Percentiles rank a stretch among this genome's conserved stretches.
These are phyloP conservation scores for Mrakia gelida DNA, from an alignment of 768 basidiomycete species.

Conservation along the genomic window DNA sequence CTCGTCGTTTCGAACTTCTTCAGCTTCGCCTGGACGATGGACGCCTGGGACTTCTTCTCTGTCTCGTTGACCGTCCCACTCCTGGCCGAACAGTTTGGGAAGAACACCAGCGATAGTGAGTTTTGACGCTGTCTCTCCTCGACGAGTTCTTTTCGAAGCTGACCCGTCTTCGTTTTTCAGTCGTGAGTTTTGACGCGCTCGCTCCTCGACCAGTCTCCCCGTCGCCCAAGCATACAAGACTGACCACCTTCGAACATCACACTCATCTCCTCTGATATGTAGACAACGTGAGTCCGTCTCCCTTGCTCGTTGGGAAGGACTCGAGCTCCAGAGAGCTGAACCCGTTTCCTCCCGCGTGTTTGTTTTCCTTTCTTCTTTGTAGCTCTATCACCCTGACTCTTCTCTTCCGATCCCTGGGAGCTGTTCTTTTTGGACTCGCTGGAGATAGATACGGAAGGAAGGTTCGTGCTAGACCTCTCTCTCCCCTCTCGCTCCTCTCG, in stretches of 20 bases:
- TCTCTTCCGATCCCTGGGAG: constrained; percentile 70
- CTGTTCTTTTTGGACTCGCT: constrained; percentile 65
- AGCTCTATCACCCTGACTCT: constrained; percentile 86
- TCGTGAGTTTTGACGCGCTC: no score
- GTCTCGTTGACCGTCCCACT: constrained; percentile 48
- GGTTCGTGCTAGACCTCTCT: background rate
- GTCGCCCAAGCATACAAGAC: background rate
- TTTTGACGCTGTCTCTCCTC: no score
- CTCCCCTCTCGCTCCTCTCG: background rate
- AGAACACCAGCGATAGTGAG: constrained; percentile 25
- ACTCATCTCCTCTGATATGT: background rate
- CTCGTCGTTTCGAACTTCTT: background rate
- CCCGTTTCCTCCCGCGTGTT: constrained; percentile 37
- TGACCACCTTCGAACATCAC: constrained; percentile 26
- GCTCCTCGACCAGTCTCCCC: background rate
- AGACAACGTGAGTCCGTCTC: background rate
- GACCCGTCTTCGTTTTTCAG: background rate
- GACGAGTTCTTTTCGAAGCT: no score
- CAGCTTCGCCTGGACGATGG: constrained; percentile 4
- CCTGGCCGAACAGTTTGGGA: constrained; percentile 41
- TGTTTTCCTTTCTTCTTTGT: constrained; percentile 47
- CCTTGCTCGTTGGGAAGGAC: background rate
- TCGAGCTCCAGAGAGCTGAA: background rate
- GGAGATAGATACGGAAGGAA: background rate
- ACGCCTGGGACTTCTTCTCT: constrained; percentile 51